These are phyloP conservation scores for Solanum chilense DNA, from an alignment of 257 asterid genomes.

Conservation along the genomic window DNA sequence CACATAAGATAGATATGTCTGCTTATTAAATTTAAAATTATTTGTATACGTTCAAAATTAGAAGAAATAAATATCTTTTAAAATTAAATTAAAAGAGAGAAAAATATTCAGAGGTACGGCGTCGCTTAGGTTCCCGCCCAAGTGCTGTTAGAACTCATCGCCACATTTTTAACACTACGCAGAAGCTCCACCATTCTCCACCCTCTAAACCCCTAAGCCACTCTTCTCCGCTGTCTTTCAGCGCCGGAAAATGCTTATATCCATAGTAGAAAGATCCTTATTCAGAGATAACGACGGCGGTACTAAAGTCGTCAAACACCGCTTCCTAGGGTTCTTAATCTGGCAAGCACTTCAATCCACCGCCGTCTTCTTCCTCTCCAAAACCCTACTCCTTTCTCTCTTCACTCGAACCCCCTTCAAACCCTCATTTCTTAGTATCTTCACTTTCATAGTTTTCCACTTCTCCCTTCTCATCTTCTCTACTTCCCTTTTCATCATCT, in stretches of 20 bases:
- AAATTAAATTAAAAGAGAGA: neutral
- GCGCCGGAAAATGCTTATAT: conserved; percentile 22
- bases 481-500: conserved; percentile 48
- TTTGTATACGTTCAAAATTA: no score
- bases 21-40: no score
- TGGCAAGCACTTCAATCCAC: conserved; percentile 80
- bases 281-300: conserved; percentile 56
- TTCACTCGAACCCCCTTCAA: conserved; percentile 19
- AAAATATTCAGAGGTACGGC: neutral
- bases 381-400: conserved; percentile 42
- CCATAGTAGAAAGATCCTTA: conserved; percentile 46
- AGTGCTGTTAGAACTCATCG: neutral
- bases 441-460: conserved; percentile 52
- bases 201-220: neutral
- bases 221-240: neutral
- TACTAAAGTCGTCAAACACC: conserved; percentile 35
- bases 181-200: neutral
- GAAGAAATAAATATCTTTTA: no score
- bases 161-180: neutral
- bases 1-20: no score
- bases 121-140: neutral
- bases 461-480: conserved; percentile 40
- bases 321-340: conserved; percentile 66
- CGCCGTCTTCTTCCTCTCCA: conserved; percentile 31
- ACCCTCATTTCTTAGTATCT: conserved; percentile 25